Evolutionary conservation across 345 rosid genomes (phyloP), one percentile per base, ranked within the genome.

Genomic region (Eucalyptus viminalis): DNA sequence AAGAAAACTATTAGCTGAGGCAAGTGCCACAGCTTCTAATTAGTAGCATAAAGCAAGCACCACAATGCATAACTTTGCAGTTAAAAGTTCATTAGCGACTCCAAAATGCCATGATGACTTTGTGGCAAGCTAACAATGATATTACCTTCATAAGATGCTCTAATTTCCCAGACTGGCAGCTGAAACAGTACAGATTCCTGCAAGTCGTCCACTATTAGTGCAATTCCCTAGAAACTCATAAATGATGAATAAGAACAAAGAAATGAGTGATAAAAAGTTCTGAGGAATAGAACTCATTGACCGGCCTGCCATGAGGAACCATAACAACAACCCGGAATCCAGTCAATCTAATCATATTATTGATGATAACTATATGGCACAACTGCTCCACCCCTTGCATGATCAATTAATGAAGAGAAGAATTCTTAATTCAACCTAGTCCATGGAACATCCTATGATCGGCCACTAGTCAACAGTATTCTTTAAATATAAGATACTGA

Each of bases 91-190:
- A 76, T 21, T 25, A 76, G 85, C 3, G 1, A 40, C 21, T 21
- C 85, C 85, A 11, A 40, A 76, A 76, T 40, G 24, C 15, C 47
- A 76, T 11, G 5, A 37, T 72, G 24, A 21, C 47, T 22, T 72
- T 22, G 40, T 49, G 58, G 87, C 51, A 49, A 31, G 47, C 27
- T 49, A 90, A 67, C 19, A 17, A 19, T 65, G 89, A 47, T 43
- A 92, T 92, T 91, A 98, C 99, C 96, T 93, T 95, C 99, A 98
- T 96, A 87, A 97, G 95, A 94, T 98, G 99, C 94, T 98, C 99
- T 37, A 98, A 94, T 92, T 95, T 94, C 92, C 97, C 97, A n/a
- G 99, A 93, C 86, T 96, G 99, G 92, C 95, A 87, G 93, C 98
- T 97, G 96, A 98, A 98, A 94, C 99, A 97, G 93, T 98, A 97